A percentile compares a stretch with the other conserved stretches of the same genome.
Evolutionary conservation across 1,284 basidiomycete genomes (phyloP).

Genomic region (Puccinia triticina): DNA sequence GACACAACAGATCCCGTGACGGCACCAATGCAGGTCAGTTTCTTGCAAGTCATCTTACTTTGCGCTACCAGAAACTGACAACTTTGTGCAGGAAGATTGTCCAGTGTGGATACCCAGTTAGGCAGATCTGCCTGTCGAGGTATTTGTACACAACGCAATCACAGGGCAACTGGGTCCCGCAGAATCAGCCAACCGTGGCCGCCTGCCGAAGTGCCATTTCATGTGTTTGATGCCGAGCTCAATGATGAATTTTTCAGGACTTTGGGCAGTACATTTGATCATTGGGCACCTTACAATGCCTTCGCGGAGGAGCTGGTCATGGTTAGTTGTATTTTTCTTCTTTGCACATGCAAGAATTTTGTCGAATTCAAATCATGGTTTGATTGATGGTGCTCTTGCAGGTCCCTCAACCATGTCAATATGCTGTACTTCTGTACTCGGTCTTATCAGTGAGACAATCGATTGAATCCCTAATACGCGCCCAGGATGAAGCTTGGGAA

Average conservation of each 20-base stretch:
- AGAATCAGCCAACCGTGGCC: background rate
- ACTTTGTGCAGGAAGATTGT: no score
- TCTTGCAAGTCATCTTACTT: no score
- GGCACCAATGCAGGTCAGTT: no score
- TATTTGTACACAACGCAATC: no score
- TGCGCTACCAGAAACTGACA: no score
- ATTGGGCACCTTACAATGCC: background rate
- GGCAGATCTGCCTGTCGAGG: no score
- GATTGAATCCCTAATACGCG: background rate
- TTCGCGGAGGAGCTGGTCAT: background rate
- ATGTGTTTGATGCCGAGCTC: background rate
- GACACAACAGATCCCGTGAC: no score
- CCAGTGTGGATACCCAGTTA: no score
- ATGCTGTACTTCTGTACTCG: background rate
- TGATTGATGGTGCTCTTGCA: background rate
- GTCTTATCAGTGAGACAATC: background rate
- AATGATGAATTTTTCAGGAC: background rate
- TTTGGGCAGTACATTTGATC: background rate
- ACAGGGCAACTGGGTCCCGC: no score
- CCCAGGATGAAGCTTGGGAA: background rate
- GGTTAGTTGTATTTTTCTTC: background rate
- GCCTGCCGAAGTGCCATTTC: background rate
- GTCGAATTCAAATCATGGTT: no score
- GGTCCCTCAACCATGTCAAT: background rate
- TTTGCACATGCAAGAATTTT: no score